Percentiles rank a stretch among this genome's conserved stretches.
Evolutionary conservation across 2,329 filamentous ascomycete species (phyloP).

Genomic region (Pezicula neosporulosa): DNA sequence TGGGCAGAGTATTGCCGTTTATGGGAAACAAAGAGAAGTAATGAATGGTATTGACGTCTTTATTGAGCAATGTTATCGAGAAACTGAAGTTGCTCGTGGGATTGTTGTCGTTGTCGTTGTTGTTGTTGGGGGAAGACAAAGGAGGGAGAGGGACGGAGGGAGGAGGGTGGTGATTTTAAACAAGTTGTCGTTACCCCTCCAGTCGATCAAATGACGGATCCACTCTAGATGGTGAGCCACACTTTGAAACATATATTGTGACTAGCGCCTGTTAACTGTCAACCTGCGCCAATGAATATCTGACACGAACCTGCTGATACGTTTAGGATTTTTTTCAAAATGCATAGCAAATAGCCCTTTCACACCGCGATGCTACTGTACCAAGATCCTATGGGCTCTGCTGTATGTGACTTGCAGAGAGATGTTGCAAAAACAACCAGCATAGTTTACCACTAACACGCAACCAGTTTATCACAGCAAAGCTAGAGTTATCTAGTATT

Average conservation of each 20-base stretch:
- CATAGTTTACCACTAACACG: no score
- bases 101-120: background rate
- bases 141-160: conserved; percentile 1
- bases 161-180: conserved; percentile 7
- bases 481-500: no score
- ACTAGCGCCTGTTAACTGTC: conserved; percentile 17
- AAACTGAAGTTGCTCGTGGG: background rate
- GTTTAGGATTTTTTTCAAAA: conserved; percentile 3
- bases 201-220: conserved; percentile 3
- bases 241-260: conserved; percentile 12
- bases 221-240: conserved; percentile 1
- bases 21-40: background rate
- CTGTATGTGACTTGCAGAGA: no score
- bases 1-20: no score
- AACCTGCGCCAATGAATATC: conserved; percentile 18
- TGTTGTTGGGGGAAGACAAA: background rate
- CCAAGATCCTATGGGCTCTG: no score
- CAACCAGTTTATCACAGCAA: no score
- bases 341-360: no score
- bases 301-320: conserved; percentile 24
- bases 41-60: conserved; percentile 6
- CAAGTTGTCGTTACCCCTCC: conserved; percentile 10
- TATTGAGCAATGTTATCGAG: conserved; percentile 4
- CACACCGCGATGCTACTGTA: no score
- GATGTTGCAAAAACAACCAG: no score